Base-by-base conservation (phyloP, 2,329 filamentous ascomycete genomes). In the Leptographium wingfieldii region DNA sequence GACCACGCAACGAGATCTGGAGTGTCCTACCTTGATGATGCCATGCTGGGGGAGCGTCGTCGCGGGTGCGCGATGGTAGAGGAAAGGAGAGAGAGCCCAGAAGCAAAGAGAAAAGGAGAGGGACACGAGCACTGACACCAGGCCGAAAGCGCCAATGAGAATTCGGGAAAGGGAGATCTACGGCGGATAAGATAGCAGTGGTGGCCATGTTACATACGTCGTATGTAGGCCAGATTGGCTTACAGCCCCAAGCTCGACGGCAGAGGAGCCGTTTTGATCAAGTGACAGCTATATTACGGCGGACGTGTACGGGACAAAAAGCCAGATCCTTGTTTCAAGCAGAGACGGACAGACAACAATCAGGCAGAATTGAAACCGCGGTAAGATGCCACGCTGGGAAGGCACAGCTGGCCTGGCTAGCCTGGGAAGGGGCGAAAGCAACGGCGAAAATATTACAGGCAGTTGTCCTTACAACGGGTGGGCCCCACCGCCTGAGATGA, bases 21-120 rank as follows among this genome's bases (percentile, higher is more conserved):
- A 11, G 29, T 49, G 12, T 33, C 35, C 22, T 22, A 29, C 29
- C 31, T 16, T 58, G 63, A 63, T 48, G 63, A 64, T 60, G 63
- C 63, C 63, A 64, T 64, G 58, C 14, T 43, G 22, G 25, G 12
- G 54, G 16, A 53, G 33, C 14, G 38, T 40, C 38, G 29, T 25
- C 14, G 48, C 56, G 53, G 10, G 27, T 6, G 16, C 49, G 33
- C 19, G 48, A 31, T 49, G 27, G 40, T 43, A 55, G 49, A 46
- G 51, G 38, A 31, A 11, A 49, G 29, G 25, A 22, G 22, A 54
- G 51, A 54, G 27, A 33, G 27, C 31, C 9, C 12, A 10, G 19
- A 27, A 7, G 27, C n/a, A 19, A 55, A 35, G n/a, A 33, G n/a
- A 56, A 57, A 51, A 57, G 16, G 46, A 29, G 56, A 29, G 43